Conservation (phyloP, 768 basidiomycete genomes). For the Glaciozyma martinii region DNA sequence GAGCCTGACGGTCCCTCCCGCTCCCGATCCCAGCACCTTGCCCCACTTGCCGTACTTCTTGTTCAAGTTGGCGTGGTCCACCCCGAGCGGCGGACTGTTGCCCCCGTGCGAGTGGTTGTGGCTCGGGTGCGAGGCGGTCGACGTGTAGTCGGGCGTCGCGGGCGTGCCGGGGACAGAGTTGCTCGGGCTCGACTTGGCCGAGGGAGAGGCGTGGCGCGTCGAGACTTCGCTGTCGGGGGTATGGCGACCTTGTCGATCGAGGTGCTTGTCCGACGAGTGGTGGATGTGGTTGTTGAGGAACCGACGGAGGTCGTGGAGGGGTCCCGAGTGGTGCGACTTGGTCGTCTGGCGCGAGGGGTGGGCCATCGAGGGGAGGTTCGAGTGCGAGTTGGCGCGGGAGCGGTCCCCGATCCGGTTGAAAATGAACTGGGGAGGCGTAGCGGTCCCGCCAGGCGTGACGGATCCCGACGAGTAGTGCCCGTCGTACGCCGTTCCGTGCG, state of each 20-base stretch:
- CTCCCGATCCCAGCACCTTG: conserved; percentile 84
- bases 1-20: conserved; percentile 94
- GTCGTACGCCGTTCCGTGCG: not conserved
- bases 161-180: conserved; percentile 26
- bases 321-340: conserved; percentile 50
- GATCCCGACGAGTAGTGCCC: conserved; percentile 7
- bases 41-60: conserved; percentile 99
- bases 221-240: conserved; percentile 2
- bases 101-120: conserved; percentile 39
- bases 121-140: conserved; percentile 34
- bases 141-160: conserved; percentile 37
- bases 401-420: conserved; percentile 31
- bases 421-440: conserved; percentile 36
- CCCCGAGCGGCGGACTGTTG: conserved; percentile 61
- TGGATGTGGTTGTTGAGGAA: conserved; percentile 84
- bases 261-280: conserved; percentile 29
- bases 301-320: conserved; percentile 84
- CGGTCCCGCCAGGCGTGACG: conserved; percentile 26
- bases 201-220: not conserved
- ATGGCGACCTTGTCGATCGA: conserved; percentile 16
- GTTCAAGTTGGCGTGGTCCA: conserved; percentile 80
- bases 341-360: conserved; percentile 39
- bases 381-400: conserved; percentile 21
- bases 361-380: conserved; percentile 33
- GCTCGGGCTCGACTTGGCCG: conserved; percentile 21